Evolutionary conservation across 179 eudicot species (phyloP), one percentile per base, ranked within the genome.

Genomic region (Dionaea muscipula): DNA sequence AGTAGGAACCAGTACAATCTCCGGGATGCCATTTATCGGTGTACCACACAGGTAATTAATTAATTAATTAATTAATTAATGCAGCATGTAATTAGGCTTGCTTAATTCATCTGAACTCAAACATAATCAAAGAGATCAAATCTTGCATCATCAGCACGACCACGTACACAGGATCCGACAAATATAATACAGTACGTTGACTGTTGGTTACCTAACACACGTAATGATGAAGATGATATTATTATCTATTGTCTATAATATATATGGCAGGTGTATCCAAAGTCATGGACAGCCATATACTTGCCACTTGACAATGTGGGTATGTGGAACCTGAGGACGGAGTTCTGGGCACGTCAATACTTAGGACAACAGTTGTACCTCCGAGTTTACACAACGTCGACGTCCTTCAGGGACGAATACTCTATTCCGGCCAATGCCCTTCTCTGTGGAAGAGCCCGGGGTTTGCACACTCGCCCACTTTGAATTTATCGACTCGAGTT

Each of bases 191-290:
- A n/a, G n/a, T n/a, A n/a, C n/a, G n/a, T n/a, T n/a, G n/a, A n/a
- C n/a, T n/a, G n/a, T n/a, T n/a, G n/a, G n/a, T n/a, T n/a, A n/a
- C n/a, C n/a, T n/a, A n/a, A n/a, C n/a, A n/a, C n/a, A n/a, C n/a
- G n/a, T n/a, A n/a, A n/a, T n/a, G n/a, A n/a, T n/a, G n/a, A n/a
- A n/a, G n/a, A n/a, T n/a, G n/a, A n/a, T n/a, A n/a, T n/a, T n/a
- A n/a, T n/a, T n/a, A n/a, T n/a, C n/a, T n/a, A n/a, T n/a, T n/a
- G n/a, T n/a, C n/a, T n/a, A n/a, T n/a, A n/a, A n/a, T n/a, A n/a
- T n/a, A n/a, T n/a, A n/a, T n/a, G n/a, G n/a, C n/a, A 85, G 96
- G 96, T 88, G 4, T 88, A 82, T 62, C 94, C 96, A 17, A 77
- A 51, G 53, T 77, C 96, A 38, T 85, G 94, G 96, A 88, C 96